Evolutionary conservation across 306 rosid genomes (phyloP), one percentile per base, ranked within the genome.

Genomic region (Lotus japonicus): DNA sequence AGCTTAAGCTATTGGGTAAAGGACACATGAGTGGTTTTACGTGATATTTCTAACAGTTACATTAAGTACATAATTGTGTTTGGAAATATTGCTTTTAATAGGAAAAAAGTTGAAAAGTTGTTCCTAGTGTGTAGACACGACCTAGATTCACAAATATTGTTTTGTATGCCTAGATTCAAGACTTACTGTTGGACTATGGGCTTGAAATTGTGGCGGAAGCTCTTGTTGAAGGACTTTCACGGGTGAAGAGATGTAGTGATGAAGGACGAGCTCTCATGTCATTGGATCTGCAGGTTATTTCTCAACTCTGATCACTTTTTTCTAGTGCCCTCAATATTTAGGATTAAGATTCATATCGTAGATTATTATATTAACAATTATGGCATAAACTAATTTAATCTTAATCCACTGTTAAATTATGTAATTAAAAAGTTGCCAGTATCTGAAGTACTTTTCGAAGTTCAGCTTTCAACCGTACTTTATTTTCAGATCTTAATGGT

Each of bases 221-320:
- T 62, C 97, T 95, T 16, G 80, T 95, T 14, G 97, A 95, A 79
- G 96, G 99, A 64, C 87, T 95, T 80, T 95, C 99, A 43, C 89
- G 96, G 42, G 89, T 95, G 71, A 95, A 87, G 89, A 83, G 89
- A 80, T 95, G 99, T 80, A 87, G 87, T 45, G 99, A 95, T 70
- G 97, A 95, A 81, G 99, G 99, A 33, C 90, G 99, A 19, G 99
- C 95, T 49, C 86, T 90, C 41, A 95, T 95, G 99, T 90, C 96
- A 42, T 81, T 95, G 80, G 98, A 92, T 82, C 89, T 92, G 42
- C 98, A 92, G 98, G 98, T 92, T 71, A 53, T 61, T 81, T 70
- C 56, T 60, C 2, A 66, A 52, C 58, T 57, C 9, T 49, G 43
- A 16, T 64, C 56, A 56, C 9, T 49, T 4, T 46, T 26, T 21